Percentiles rank a stretch among this genome's conserved stretches.
Evolutionary conservation across 805 yeast genomes (phyloP).

Genomic region (Cyberlindnera maritima): DNA sequence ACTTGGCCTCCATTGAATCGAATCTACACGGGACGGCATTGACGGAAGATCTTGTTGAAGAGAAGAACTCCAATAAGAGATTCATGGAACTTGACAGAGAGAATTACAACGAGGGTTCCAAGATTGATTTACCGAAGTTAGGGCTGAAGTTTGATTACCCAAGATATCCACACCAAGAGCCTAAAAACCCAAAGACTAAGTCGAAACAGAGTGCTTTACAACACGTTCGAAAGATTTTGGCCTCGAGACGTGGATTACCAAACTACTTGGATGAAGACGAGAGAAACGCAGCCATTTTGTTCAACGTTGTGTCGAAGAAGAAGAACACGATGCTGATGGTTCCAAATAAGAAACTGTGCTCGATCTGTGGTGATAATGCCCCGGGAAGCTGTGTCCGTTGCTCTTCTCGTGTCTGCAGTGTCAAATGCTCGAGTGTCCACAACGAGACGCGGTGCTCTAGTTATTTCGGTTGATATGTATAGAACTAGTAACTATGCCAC

Average conservation of each 20-base stretch:
- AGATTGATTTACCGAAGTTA: constrained; percentile 37
- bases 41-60: constrained; percentile 29
- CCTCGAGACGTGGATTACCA: constrained; percentile 38
- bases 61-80: constrained; percentile 36
- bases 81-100: constrained; percentile 42
- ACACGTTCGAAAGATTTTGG: constrained; percentile 36
- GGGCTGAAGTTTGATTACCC: constrained; percentile 28
- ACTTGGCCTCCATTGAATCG: constrained; percentile 25
- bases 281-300: constrained; percentile 30
- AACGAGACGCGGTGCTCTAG: constrained; percentile 43
- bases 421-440: constrained; percentile 39
- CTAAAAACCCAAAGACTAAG: constrained; percentile 16
- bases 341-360: constrained; percentile 39
- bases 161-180: constrained; percentile 12
- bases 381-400: constrained; percentile 41
- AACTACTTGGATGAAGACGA: constrained; percentile 44
- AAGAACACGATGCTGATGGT: constrained; percentile 29
- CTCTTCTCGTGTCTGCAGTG: constrained; percentile 39
- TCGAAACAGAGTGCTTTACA: constrained; percentile 28
- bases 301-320: constrained; percentile 31
- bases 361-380: constrained; percentile 44
- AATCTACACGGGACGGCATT: constrained; percentile 27
- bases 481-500: no score
- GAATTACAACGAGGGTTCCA: constrained; percentile 38
- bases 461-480: constrained; percentile 20